Evolutionary conservation across 164 flowering plant species (phyloP), one percentile per base, ranked within the genome.

Genomic region (Buxus sempervirens): DNA sequence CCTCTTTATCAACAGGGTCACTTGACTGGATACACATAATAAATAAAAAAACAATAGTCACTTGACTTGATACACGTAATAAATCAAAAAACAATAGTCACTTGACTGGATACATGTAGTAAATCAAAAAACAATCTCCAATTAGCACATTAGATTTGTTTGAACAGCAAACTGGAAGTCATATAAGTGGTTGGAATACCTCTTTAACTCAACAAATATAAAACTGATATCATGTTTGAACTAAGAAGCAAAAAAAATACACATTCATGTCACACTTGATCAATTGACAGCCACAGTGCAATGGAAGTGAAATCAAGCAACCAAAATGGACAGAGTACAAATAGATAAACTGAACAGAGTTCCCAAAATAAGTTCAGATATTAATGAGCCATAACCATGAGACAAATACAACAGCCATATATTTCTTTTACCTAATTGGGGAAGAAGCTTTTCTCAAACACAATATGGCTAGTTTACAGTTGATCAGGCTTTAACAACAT

Each of bases 1-100:
- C 58, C 45, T 80, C 91, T 77, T 89, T 87, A 68, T 95, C 98
- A 15, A 74, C 86, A 27, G 95, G 91, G 83, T 90, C 88, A 49
- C 69, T 84, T 51, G 99, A 87, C 99, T 96, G 90, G 53, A 77
- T n/a, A n/a, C n/a, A 64, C 21, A 23, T 49, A 70, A 68, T 64
- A 25, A 58, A 66, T 60, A 62, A 25, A 49, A 42, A 42, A 41
- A 14, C 18, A 45, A 62, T 13, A n/a, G n/a, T n/a, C n/a, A n/a
- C n/a, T n/a, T n/a, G n/a, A n/a, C n/a, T n/a, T n/a, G n/a, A n/a
- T n/a, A n/a, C n/a, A 64, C 21, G 25, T 49, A 70, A 68, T 64
- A 25, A 58, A 66, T 60, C 61, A 25, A 49, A 42, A 42, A 41
- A 14, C 18, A 45, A 62, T 13, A n/a, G 83, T 90, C 88, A 49